Base-by-base conservation (phyloP, 805 yeast genomes). In the Yamadazyma ubonensis region DNA sequence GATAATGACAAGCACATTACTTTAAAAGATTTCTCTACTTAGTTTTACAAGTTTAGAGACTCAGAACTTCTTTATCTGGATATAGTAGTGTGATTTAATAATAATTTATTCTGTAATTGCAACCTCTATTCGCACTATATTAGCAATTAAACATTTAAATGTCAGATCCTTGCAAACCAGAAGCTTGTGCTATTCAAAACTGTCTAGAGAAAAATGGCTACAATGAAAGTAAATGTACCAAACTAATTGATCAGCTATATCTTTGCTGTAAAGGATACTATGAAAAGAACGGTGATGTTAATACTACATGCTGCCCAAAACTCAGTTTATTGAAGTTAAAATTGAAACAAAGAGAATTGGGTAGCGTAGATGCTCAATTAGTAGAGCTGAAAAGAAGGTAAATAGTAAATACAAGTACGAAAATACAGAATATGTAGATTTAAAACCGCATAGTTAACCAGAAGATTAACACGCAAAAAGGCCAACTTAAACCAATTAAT, bases 181-280 rank as follows among this genome's bases (percentile, higher is more conserved):
- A 82, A 47, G 96, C 96, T 2, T 87, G 96, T 63, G 81, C 79
- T 2, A 87, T 87, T 28, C 95, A 86, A 59, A 84, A 82, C 49
- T 89, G 97, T 54, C 63, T 89, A 7, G 73, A 75, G 38, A 55
- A 63, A 18, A 72, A 73, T 48, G 72, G 76, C 28, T 89, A 79
- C 61, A 73, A 86, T 57, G 96, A 90, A 55, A 58, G 85, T 5
- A 80, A 76, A 51, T 89, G 97, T 57, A 74, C 86, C 6, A 68
- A 71, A 42, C 62, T 73, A 8, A 87, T 90, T 23, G 89, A 83
- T 54, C 67, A 73, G 34, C 62, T 89, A 18, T 90, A 89, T 60
- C 71, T 67, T 8, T 89, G 97, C 58, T 89, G 97, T 55, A 65
- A 73, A 36, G 53, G 63, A 25, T 85, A 82, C 57, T 89, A 89